Conservation (phyloP, 768 basidiomycete species). For the Boletus vinaceobasis region DNA sequence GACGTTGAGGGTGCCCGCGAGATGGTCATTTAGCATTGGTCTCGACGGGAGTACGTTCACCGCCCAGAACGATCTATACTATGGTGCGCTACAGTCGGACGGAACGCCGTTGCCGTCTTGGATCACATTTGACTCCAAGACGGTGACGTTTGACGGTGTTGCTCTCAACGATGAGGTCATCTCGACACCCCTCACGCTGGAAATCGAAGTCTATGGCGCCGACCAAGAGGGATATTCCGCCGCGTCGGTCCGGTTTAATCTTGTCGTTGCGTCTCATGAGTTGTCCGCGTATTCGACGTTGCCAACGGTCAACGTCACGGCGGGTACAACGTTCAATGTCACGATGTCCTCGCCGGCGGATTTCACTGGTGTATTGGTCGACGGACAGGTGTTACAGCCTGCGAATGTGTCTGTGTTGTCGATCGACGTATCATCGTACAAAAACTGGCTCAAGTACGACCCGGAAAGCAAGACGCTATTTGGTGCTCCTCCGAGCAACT, state of each 20-base stretch:
- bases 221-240: conserved; percentile 74
- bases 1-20: conserved; percentile 67
- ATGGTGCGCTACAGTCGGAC: conserved; percentile 60
- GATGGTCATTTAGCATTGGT: conserved; percentile 91
- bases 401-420: conserved; percentile 53
- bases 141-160: conserved; percentile 76
- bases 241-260: conserved; percentile 52
- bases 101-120: conserved; percentile 73
- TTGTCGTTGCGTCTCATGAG: conserved; percentile 69
- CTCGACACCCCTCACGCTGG: conserved; percentile 40
- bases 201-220: conserved; percentile 63
- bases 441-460: conserved; percentile 63
- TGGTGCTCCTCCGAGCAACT: conserved; percentile 56
- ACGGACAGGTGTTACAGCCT: conserved; percentile 55
- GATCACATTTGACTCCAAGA: conserved; percentile 65
- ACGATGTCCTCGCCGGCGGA: conserved; percentile 52
- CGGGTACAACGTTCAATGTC: conserved; percentile 49
- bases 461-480: conserved; percentile 50
- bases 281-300: conserved; percentile 49
- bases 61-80: conserved; percentile 49
- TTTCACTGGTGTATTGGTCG: conserved; percentile 60
- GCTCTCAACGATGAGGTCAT: conserved; percentile 49
- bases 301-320: conserved; percentile 70
- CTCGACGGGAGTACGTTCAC: conserved; percentile 64
- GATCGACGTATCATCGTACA: conserved; percentile 57